Evolutionary conservation across 2,329 filamentous ascomycete genomes (phyloP).

Genomic region (Chaetomium sp.): DNA sequence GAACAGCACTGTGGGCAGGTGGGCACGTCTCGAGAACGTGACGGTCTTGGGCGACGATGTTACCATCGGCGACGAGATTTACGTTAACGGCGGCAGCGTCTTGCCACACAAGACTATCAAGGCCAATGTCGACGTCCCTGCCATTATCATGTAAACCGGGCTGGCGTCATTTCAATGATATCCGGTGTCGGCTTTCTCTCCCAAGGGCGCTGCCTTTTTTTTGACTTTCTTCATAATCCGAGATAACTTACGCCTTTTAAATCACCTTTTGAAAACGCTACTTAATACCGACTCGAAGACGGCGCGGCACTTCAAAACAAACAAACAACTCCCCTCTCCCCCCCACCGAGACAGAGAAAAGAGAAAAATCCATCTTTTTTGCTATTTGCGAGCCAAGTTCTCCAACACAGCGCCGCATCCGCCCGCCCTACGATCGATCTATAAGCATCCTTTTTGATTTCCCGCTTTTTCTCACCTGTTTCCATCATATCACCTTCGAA

Average conservation of each 20-base stretch:
- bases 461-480: too few species aligned
- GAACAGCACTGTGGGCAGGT: constrained; percentile 93
- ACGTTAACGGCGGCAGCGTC: constrained; percentile 94
- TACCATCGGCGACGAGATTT: constrained; percentile 95
- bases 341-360: not conserved
- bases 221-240: constrained; percentile 1
- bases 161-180: not conserved
- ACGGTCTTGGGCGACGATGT: constrained; percentile 98
- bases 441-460: too few species aligned
- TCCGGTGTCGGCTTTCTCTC: not conserved
- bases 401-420: not conserved
- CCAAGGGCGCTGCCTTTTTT: not conserved
- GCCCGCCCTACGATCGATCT: too few species aligned
- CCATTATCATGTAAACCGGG: constrained; percentile 57
- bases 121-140: constrained; percentile 80
- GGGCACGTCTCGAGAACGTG: constrained; percentile 95
- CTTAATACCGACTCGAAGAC: constrained; percentile 9
- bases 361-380: too few species aligned
- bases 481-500: too few species aligned
- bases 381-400: not conserved
- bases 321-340: not conserved
- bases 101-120: constrained; percentile 99
- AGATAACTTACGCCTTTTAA: constrained; percentile 9
- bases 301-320: not conserved
- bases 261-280: not conserved